These are phyloP conservation scores for Exophiala aquamarina DNA, from an alignment of 2,329 filamentous ascomycete species.

Conservation along the genomic window DNA sequence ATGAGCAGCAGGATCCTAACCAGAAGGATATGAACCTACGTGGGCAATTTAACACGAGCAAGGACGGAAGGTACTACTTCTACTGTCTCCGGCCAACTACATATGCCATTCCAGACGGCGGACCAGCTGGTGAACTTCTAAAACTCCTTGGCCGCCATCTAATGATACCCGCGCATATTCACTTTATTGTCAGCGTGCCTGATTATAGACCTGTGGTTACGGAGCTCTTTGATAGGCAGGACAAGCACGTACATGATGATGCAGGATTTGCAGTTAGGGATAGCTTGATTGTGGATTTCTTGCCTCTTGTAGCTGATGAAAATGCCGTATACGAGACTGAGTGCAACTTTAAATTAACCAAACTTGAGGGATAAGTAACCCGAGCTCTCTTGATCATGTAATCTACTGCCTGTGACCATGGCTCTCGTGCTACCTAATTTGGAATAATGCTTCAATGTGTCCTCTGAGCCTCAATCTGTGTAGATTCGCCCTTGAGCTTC, in stretches of 20 bases:
- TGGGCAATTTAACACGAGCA: conserved; percentile 68
- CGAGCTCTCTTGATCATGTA: too few relatives aligned
- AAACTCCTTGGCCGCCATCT: conserved; percentile 61
- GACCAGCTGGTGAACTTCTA: conserved; percentile 59
- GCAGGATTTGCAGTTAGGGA: conserved; percentile 61
- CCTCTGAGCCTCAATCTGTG: too few relatives aligned
- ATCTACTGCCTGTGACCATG: too few relatives aligned
- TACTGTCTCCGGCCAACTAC: conserved; percentile 61
- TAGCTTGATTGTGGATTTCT: conserved; percentile 57
- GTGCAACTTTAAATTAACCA: too few relatives aligned
- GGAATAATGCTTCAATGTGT: too few relatives aligned
- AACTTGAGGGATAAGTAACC: too few relatives aligned
- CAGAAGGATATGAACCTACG: conserved; percentile 73
- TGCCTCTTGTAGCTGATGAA: conserved; percentile 34
- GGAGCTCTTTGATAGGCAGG: conserved; percentile 71
- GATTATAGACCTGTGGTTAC: conserved; percentile 69
- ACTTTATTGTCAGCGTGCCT: conserved; percentile 55
- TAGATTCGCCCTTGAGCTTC: too few relatives aligned
- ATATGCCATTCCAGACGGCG: conserved; percentile 57
- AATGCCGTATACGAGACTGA: neutral
- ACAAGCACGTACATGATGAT: conserved; percentile 62
- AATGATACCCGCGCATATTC: conserved; percentile 64
- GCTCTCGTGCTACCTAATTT: too few relatives aligned
- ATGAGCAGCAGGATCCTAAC: conserved; percentile 70
- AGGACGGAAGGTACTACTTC: conserved; percentile 61